These are phyloP conservation scores for Teratosphaeria pseudoeucalypti DNA, from an alignment of 2,329 filamentous ascomycete genomes.

Conservation along the genomic window DNA sequence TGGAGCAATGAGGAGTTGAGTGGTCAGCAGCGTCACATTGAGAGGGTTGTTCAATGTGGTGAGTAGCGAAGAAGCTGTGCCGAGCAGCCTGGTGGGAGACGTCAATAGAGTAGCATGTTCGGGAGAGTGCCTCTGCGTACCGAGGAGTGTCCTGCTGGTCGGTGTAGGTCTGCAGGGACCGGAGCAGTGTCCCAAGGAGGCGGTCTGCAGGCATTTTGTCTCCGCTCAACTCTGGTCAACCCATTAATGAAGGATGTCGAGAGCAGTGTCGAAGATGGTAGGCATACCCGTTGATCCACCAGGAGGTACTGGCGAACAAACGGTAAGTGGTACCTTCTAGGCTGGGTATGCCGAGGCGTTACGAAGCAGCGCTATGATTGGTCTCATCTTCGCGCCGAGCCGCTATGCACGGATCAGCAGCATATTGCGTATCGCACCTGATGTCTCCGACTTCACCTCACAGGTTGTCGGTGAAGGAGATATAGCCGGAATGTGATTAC, in stretches of 20 bases:
- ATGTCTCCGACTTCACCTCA: neutral
- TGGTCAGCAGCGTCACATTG: slow-evolving; percentile 62
- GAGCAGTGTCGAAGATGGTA: neutral
- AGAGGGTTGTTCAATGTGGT: slow-evolving; percentile 62
- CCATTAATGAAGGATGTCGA: neutral
- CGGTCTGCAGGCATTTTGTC: slow-evolving; percentile 54
- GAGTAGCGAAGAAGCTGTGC: slow-evolving; percentile 57
- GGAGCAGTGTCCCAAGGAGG: slow-evolving; percentile 56
- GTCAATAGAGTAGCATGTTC: neutral
- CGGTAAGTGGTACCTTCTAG: too few relatives aligned
- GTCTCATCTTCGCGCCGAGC: neutral
- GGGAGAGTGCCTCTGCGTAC: slow-evolving; percentile 31
- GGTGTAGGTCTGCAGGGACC: slow-evolving; percentile 50
- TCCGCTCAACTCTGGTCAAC: neutral
- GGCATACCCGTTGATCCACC: neutral
- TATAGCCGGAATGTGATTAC: neutral
- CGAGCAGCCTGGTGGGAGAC: slow-evolving; percentile 38
- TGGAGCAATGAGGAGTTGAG: slow-evolving; percentile 60
- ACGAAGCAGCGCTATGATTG: neutral
- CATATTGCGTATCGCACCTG: neutral
- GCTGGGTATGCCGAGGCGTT: neutral
- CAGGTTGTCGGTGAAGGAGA: neutral
- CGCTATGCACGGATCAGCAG: neutral
- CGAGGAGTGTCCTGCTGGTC: slow-evolving; percentile 49
- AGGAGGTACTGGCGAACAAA: neutral